A percentile compares a stretch with the other conserved stretches of the same genome.
Conservation (phyloP, 495 filamentous ascomycete genomes). For the Haplographium delicatum region DNA sequence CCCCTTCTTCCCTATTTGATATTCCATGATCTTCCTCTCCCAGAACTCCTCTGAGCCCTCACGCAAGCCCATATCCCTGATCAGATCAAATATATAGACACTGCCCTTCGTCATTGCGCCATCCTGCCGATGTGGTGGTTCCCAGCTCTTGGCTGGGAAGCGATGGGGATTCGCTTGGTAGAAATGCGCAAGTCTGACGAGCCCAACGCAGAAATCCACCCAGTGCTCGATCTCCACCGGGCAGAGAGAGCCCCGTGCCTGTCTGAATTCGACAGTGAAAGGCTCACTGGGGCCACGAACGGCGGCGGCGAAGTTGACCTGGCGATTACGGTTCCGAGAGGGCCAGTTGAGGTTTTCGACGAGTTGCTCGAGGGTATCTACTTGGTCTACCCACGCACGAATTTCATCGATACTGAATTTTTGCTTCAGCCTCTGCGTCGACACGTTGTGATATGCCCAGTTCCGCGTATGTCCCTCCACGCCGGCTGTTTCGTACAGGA, state of each 20-base stretch:
- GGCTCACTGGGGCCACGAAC: not conserved
- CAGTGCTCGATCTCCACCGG: not conserved
- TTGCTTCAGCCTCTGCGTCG: too few relatives aligned
- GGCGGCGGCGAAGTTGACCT: constrained; percentile 8
- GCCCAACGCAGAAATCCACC: constrained; percentile 14
- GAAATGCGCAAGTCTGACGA: constrained; percentile 6
- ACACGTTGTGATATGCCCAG: too few relatives aligned
- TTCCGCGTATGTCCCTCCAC: too few relatives aligned
- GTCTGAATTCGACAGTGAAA: constrained; percentile 17
- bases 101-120: not conserved
- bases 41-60: constrained; percentile 8
- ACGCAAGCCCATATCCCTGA: constrained; percentile 14
- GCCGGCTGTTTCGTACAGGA: not conserved
- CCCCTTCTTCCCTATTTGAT: not conserved
- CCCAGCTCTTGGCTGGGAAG: constrained; percentile 5
- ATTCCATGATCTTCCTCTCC: constrained; percentile 1
- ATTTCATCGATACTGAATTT: not conserved
- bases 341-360: not conserved
- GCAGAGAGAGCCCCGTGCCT: constrained; percentile 10
- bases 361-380: too few relatives aligned
- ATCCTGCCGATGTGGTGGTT: not conserved
- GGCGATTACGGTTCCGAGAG: constrained; percentile 6
- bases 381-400: not conserved
- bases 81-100: constrained; percentile 9
- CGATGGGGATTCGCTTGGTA: constrained; percentile 2